phyloP scores from a whole-genome alignment of 1,139 yeast genomes.

The Pichia sp. region DNA sequence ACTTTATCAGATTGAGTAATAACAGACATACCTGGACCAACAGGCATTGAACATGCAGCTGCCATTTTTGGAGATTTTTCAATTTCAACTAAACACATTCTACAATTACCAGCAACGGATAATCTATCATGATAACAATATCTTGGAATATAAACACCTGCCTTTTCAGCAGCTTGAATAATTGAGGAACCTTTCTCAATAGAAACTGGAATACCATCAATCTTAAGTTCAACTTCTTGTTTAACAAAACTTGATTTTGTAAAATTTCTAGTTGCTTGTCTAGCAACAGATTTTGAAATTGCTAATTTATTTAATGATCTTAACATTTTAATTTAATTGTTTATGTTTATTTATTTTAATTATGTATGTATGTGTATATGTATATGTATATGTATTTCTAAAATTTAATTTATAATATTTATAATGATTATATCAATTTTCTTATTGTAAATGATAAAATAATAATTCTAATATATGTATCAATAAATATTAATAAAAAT shows the following conservation, averaged over 20 bases:
- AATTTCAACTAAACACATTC: constrained; percentile 90
- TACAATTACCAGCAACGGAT: constrained; percentile 91
- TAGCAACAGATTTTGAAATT: constrained; percentile 11
- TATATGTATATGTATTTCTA: too few relatives aligned
- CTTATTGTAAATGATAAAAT: too few relatives aligned
- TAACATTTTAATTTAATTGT: too few relatives aligned
- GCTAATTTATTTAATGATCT: constrained; percentile 15
- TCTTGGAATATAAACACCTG: constrained; percentile 83
- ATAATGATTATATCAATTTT: too few relatives aligned
- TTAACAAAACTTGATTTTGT: constrained; percentile 5
- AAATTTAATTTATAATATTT: too few relatives aligned
- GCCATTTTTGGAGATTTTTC: constrained; percentile 88
- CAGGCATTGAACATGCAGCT: constrained; percentile 91
- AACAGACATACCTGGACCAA: constrained; percentile 83
- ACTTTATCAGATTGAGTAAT: constrained; percentile 77
- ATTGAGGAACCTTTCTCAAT: constrained; percentile 86
- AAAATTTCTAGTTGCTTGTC: constrained; percentile 15
- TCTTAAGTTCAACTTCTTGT: constrained; percentile 61
- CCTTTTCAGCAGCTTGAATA: constrained; percentile 88
- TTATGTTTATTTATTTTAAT: too few relatives aligned
- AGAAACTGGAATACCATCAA: constrained; percentile 71
- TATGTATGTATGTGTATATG: too few relatives aligned
- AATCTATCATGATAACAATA: constrained; percentile 90
- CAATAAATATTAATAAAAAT: too few relatives aligned
- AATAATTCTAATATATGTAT: too few relatives aligned